Base-by-base conservation (phyloP, 768 basidiomycete genomes). In the Serpula lacrymans region DNA sequence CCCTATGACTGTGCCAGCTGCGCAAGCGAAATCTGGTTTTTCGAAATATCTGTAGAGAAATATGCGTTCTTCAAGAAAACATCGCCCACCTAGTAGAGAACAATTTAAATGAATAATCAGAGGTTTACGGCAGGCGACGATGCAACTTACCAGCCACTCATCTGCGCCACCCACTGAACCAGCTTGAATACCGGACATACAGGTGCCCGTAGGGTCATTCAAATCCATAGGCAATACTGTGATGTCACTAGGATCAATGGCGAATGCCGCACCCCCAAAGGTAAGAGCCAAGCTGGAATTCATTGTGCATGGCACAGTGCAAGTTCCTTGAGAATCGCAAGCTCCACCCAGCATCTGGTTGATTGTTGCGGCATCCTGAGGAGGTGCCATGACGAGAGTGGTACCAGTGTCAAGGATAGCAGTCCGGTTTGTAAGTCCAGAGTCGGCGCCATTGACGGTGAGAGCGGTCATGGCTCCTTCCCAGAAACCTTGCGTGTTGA, bases 31-130 rank as follows among this genome's bases (percentile, higher is more conserved):
- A 86, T 66, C 28, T 71, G 64, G 55, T 85, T 82, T 49, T 71
- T 70, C 9, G 46, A 57, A 11, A 77, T 75, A 48, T 88, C 67
- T 9, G 76, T 80, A 5, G 82, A 82, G 57, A 82, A 81, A 57
- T 84, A 85, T 1, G 71, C 83, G 51, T 84, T 88, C 74, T 87
- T 87, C 53, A 86, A 64, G 69, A 86, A 87, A 18, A 80, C 80
- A 49, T 83, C 87, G 21, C 84, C 84, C 25, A 83, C 67, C 60
- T 62, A 14, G 22, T 20, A n/a, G 17, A 17, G n/a, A 6, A 6
- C 31, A 6, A 6, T 14, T 8, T 33, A n/a, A 33, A 18, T 7
- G 31, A n/a, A 33, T 14, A 18, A 8, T 14, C n/a, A 7, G n/a
- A 33, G n/a, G n/a, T 33, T n/a, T 33, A 18, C 14, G 16, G 10